Evolutionary conservation across 2,329 filamentous ascomycete species (phyloP).

Genomic region (Aspergillus puulaauensis): DNA sequence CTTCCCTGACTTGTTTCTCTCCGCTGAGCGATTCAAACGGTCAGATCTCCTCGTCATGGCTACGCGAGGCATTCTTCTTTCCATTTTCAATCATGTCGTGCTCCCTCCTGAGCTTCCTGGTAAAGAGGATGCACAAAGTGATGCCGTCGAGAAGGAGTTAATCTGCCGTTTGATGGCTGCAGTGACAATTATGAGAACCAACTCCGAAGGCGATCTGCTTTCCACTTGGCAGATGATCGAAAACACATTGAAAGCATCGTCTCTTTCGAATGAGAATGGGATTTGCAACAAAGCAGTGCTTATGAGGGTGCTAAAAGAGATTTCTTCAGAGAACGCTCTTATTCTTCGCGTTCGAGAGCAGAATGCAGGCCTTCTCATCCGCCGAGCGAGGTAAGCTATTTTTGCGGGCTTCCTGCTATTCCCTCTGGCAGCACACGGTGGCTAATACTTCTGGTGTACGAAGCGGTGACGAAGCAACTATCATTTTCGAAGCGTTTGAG

Average conservation of each 20-base stretch:
- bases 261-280: slow-evolving; percentile 12
- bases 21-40: background rate
- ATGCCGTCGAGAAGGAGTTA: slow-evolving; percentile 26
- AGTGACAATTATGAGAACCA: background rate
- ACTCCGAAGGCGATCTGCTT: background rate
- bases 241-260: slow-evolving; percentile 16
- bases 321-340: slow-evolving; percentile 34
- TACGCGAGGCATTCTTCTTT: slow-evolving; percentile 1
- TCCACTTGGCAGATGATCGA: slow-evolving; percentile 6
- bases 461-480: slow-evolving; percentile 17
- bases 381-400: slow-evolving; percentile 18
- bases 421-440: background rate
- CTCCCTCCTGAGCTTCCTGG: slow-evolving; percentile 42
- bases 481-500: slow-evolving; percentile 63
- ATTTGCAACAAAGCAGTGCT: slow-evolving; percentile 24
- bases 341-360: slow-evolving; percentile 50
- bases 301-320: slow-evolving; percentile 24
- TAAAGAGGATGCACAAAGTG: slow-evolving; percentile 28
- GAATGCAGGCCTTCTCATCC: slow-evolving; percentile 50
- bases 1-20: background rate
- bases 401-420: background rate
- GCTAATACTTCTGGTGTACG: background rate
- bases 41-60: background rate
- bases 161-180: slow-evolving; percentile 26
- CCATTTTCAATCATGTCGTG: slow-evolving; percentile 35